These are phyloP conservation scores for Leccinum boreale DNA, from an alignment of 768 basidiomycete genomes.

Conservation along the genomic window DNA sequence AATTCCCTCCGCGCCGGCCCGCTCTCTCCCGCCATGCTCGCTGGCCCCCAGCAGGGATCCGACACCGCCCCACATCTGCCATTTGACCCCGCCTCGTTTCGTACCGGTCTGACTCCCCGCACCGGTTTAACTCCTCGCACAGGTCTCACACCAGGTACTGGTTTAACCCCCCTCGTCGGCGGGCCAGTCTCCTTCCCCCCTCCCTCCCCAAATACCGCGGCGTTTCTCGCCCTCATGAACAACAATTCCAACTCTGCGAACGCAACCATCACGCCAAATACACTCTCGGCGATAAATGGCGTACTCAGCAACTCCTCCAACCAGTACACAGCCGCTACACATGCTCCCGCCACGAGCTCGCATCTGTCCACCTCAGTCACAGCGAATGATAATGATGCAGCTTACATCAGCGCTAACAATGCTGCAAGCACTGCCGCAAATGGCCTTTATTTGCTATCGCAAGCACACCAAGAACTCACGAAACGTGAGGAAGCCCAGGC, in stretches of 20 bases:
- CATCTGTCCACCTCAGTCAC: conserved; percentile 36
- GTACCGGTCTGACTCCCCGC: conserved; percentile 84
- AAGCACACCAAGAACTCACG: conserved; percentile 94
- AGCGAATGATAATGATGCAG: conserved; percentile 30
- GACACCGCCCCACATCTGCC: conserved; percentile 35
- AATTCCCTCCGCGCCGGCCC: conserved; percentile 91
- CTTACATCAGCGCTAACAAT: conserved; percentile 45
- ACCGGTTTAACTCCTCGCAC: conserved; percentile 86
- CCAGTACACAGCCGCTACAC: conserved; percentile 28
- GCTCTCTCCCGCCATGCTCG: conserved; percentile 93
- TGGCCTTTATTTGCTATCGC: conserved; percentile 88
- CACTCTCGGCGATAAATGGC: conserved; percentile 62
- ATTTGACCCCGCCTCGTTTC: conserved; percentile 73
- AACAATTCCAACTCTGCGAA: conserved; percentile 36
- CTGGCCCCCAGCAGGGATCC: conserved; percentile 66
- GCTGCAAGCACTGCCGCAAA: conserved; percentile 78
- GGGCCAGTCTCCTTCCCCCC: conserved; percentile 78
- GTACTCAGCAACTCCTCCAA: conserved; percentile 49
- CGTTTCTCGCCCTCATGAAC: conserved; percentile 90
- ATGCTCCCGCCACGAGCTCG: conserved; percentile 33
- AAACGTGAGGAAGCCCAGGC: conserved; percentile 88
- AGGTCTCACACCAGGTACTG: conserved; percentile 72
- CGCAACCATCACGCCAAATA: conserved; percentile 60
- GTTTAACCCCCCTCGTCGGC: conserved; percentile 77
- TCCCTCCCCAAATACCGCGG: conserved; percentile 83